These are phyloP conservation scores for Mangifera indica DNA, from an alignment of 345 rosid species.

Conservation along the genomic window DNA sequence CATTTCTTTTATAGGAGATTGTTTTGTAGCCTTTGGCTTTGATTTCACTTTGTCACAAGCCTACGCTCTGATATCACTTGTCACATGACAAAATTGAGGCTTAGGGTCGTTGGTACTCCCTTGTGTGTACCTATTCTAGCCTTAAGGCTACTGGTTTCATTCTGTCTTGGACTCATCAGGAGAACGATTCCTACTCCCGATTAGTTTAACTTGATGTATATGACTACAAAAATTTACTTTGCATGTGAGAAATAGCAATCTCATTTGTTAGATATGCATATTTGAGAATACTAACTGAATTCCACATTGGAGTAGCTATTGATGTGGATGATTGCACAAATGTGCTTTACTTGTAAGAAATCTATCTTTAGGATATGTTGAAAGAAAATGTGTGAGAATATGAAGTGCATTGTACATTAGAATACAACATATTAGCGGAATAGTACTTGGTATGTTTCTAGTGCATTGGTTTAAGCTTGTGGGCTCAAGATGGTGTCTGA, in stretches of 20 bases:
- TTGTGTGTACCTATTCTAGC: no score
- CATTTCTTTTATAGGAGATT: no score
- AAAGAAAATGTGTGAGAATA: neutral
- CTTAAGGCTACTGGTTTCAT: no score
- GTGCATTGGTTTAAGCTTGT: constrained; percentile 5
- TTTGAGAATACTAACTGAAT: neutral
- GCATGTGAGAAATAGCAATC: constrained; percentile 5
- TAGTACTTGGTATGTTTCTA: neutral
- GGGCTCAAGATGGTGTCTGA: neutral
- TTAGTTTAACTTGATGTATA: neutral
- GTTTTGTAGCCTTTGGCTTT: no score
- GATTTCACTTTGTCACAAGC: no score
- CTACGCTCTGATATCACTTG: no score
- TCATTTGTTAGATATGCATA: neutral
- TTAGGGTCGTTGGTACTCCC: no score
- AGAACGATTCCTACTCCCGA: no score
- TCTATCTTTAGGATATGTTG: neutral
- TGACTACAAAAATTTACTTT: neutral
- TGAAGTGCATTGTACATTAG: neutral
- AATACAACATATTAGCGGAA: neutral
- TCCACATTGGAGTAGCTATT: neutral
- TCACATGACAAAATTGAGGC: no score
- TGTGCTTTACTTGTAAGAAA: constrained; percentile 10
- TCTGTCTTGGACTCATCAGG: no score
- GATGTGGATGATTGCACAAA: neutral